phyloP scores from a whole-genome alignment of 202 grass and related monocot species.

The Dendrocalamus latiflorus region DNA sequence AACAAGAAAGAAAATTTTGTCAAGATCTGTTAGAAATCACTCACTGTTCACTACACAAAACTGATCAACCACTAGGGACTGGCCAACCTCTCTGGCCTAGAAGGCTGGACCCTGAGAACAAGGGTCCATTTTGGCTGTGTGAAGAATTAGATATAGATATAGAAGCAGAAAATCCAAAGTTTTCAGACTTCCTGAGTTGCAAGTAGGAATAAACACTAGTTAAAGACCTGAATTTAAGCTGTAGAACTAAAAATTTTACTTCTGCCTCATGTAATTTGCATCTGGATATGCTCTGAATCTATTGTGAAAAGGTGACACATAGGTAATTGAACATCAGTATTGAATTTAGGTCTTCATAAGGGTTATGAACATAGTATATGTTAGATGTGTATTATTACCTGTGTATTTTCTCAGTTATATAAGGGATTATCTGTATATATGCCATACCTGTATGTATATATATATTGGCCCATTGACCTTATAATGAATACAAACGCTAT shows the following conservation, averaged over 20 bases:
- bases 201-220: background rate
- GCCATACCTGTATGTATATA: too few species aligned
- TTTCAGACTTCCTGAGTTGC: background rate
- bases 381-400: too few species aligned
- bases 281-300: background rate
- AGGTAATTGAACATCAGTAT: background rate
- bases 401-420: too few species aligned
- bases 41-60: background rate
- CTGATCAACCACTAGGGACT: background rate
- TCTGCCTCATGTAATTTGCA: background rate
- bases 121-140: background rate
- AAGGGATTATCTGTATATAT: too few species aligned
- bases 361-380: background rate
- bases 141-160: background rate
- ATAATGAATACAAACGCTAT: too few species aligned
- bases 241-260: background rate
- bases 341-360: background rate
- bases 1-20: background rate
- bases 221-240: background rate
- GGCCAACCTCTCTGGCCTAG: too few species aligned
- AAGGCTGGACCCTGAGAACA: too few species aligned
- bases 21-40: background rate
- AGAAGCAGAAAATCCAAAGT: background rate
- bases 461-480: too few species aligned
- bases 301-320: background rate